A percentile compares a stretch with the other conserved stretches of the same genome.
phyloP scores from a whole-genome alignment of 176 grass and related monocot species.

The Triticum dicoccoides region DNA sequence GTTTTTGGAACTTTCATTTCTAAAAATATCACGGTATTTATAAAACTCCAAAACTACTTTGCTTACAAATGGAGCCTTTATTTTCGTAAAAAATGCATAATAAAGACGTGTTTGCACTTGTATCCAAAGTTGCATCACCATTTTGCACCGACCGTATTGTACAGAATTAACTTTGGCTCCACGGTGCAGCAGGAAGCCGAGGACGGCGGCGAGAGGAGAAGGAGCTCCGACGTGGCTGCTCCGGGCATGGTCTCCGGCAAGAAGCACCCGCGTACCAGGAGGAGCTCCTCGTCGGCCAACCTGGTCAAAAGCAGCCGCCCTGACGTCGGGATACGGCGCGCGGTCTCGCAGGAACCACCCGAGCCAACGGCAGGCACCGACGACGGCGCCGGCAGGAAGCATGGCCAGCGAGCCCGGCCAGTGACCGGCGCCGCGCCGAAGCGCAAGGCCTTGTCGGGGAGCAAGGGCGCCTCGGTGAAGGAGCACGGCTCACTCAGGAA shows the following conservation, averaged over 20 bases:
- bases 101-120: too few relatives aligned
- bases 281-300: conserved; percentile 37
- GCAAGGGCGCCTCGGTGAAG: neutral
- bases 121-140: too few relatives aligned
- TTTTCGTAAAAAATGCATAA: too few relatives aligned
- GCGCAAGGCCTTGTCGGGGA: neutral
- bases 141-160: neutral
- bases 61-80: too few relatives aligned
- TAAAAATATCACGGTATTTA: too few relatives aligned
- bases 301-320: neutral
- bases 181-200: conserved; percentile 25
- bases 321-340: conserved; percentile 1
- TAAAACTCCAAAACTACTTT: too few relatives aligned
- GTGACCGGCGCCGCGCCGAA: neutral
- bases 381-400: neutral
- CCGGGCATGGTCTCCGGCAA: conserved; percentile 38
- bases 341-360: conserved; percentile 32
- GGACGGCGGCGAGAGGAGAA: conserved; percentile 21
- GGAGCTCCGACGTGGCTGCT: conserved; percentile 33
- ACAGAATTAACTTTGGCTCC: neutral
- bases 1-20: too few relatives aligned
- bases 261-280: conserved; percentile 41
- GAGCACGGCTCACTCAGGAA: neutral
- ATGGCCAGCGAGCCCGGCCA: neutral
- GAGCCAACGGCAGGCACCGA: neutral